phyloP scores from a whole-genome alignment of 805 yeast genomes.

The Wickerhamomyces rabaulensis region DNA sequence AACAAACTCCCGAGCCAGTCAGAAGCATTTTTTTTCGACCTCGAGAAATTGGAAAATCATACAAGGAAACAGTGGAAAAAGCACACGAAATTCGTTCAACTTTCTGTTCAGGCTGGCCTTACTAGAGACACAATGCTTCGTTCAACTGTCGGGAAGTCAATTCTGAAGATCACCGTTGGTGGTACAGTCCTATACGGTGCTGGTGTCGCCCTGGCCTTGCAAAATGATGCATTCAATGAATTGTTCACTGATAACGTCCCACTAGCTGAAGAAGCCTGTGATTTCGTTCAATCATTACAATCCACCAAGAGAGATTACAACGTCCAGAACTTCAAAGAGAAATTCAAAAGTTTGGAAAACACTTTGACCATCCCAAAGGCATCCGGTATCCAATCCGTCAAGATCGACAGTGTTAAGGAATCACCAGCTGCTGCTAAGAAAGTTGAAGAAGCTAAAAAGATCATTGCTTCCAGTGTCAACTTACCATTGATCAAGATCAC shows the following conservation, averaged over 20 bases:
- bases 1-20: not conserved
- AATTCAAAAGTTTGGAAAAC: conserved; percentile 33
- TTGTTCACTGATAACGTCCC: conserved; percentile 61
- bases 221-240: conserved; percentile 57
- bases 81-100: not conserved
- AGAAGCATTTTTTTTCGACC: not conserved
- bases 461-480: conserved; percentile 8
- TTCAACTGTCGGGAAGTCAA: conserved; percentile 27
- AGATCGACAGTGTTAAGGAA: conserved; percentile 23
- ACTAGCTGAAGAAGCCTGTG: conserved; percentile 50
- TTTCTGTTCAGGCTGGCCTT: not conserved
- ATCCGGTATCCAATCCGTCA: conserved; percentile 31
- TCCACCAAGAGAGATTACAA: conserved; percentile 23
- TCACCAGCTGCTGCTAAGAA: conserved; percentile 1
- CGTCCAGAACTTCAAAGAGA: conserved; percentile 31
- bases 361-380: conserved; percentile 33
- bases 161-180: conserved; percentile 26
- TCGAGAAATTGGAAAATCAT: not conserved
- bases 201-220: conserved; percentile 53
- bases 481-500: conserved; percentile 25
- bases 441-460: conserved; percentile 13
- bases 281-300: conserved; percentile 38
- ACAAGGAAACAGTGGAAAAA: not conserved
- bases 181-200: conserved; percentile 43
- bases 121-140: conserved; percentile 18